Base-by-base conservation (phyloP, 805 yeast species). In the Nakazawaea wyomingensis region DNA sequence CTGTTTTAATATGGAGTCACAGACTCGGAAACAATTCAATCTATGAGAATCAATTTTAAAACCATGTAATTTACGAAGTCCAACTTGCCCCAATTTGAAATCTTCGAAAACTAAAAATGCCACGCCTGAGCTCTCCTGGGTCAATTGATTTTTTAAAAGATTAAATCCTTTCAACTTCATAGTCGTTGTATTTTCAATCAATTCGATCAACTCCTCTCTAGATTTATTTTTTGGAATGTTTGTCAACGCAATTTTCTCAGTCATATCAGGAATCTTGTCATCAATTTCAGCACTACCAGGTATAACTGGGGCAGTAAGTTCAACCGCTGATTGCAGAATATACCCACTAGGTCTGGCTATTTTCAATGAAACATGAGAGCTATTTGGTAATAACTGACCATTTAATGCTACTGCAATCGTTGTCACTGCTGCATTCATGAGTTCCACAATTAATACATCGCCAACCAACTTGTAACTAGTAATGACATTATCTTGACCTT, bases 41-140 rank as follows among this genome's bases (percentile, higher is more conserved):
- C 22, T 28, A 21, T 43, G 18, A 13, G 38, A 32, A 4, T 41
- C 41, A 72, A 67, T 73, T 45, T 62, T 66, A 2, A 67, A 60
- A 32, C 65, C 69, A 7, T 59, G 54, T 1, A 64, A 50, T 4
- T 65, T 69, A 30, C 54, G 47, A 50, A 68, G 66, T 47, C 64
- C 65, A 28, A 65, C 60, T 9, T 55, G 56, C 6, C 56, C 55
- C 3, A 43, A 36, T 18, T 48, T 34, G 3, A 56, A 47, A 10
- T 51, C 53, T 17, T 38, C 39, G 46, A 60, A 71, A 44, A 77
- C 78, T 26, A 72, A 73, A 61, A 81, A 81, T 2, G 77, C 82
- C 19, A 78, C 55, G 1, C 88, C 88, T 46, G 68, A 62, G 1
- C 80, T 69, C n/a, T 67, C 69, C 37, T 69, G 71, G 3, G 78